These are phyloP conservation scores for Trichoderma asperelloides DNA, from an alignment of 495 filamentous ascomycete genomes.

Conservation along the genomic window DNA sequence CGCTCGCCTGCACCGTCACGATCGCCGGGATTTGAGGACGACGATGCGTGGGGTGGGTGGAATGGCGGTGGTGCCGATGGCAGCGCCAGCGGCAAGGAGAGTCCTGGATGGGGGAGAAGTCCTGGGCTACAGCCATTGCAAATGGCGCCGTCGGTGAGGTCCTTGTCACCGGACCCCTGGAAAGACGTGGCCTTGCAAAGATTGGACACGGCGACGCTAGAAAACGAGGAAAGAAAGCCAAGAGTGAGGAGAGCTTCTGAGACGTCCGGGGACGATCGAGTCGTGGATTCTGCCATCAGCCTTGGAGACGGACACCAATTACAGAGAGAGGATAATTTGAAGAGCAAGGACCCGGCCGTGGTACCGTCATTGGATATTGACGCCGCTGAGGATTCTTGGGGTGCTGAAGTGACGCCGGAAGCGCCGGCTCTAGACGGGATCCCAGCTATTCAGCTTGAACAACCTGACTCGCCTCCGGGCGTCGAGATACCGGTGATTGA, in stretches of 20 bases:
- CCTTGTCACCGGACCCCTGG: conserved; percentile 10
- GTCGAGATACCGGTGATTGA: background rate
- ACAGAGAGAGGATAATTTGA: background rate
- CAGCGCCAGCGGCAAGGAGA: conserved; percentile 6
- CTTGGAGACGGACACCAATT: background rate
- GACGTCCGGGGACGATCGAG: background rate
- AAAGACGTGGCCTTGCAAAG: background rate
- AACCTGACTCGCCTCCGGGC: background rate
- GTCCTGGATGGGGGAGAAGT: conserved; percentile 6
- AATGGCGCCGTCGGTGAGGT: background rate
- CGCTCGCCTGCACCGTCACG: background rate
- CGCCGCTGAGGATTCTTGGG: background rate
- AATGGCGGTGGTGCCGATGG: background rate
- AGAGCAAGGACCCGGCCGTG: background rate
- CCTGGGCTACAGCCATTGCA: conserved; percentile 7
- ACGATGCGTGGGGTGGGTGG: conserved; percentile 9
- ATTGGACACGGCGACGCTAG: background rate
- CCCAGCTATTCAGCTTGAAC: background rate
- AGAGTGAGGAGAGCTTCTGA: background rate
- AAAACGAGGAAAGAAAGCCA: background rate
- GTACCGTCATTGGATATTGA: background rate
- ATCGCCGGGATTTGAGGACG: background rate
- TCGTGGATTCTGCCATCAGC: conserved; percentile 1
- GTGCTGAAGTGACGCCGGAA: background rate
- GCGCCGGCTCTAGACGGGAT: background rate